phyloP scores from a whole-genome alignment of 2,329 filamentous ascomycete species.

The Falciphora oryzae region DNA sequence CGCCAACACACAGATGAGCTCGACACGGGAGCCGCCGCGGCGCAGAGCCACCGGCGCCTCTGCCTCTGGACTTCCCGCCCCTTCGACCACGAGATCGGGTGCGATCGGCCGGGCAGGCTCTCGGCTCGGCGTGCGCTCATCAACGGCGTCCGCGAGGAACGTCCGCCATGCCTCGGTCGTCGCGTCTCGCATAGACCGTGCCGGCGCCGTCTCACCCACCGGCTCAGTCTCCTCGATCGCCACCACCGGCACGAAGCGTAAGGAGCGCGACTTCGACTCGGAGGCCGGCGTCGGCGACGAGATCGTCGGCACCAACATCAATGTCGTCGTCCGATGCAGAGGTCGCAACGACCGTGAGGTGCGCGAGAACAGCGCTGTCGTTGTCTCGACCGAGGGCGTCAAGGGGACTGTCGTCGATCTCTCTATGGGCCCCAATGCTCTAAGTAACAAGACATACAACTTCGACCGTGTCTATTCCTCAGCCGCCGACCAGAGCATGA shows the following conservation, averaged over 20 bases:
- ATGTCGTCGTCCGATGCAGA: slow-evolving; percentile 91
- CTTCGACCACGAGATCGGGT: slow-evolving; percentile 15
- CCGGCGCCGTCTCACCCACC: slow-evolving; percentile 60
- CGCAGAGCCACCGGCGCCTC: slow-evolving; percentile 25
- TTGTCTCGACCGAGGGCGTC: slow-evolving; percentile 81
- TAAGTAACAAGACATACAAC: slow-evolving; percentile 93
- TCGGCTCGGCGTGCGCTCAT: slow-evolving; percentile 19
- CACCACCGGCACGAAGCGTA: slow-evolving; percentile 66
- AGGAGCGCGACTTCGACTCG: slow-evolving; percentile 75
- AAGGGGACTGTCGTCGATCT: slow-evolving; percentile 80
- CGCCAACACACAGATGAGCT: slow-evolving; percentile 11
- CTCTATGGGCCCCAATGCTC: slow-evolving; percentile 84
- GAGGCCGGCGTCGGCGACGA: slow-evolving; percentile 62
- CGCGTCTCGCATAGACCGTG: slow-evolving; percentile 27
- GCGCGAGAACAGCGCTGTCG: slow-evolving; percentile 88
- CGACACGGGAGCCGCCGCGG: slow-evolving; percentile 16
- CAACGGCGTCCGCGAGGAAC: slow-evolving; percentile 18
- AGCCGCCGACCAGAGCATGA: slow-evolving; percentile 85
- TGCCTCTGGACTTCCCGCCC: slow-evolving; percentile 2
- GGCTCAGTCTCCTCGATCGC: slow-evolving; percentile 59
- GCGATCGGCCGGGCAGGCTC: slow-evolving; percentile 23
- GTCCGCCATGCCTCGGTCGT: slow-evolving; percentile 15
- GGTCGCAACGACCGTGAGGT: slow-evolving; percentile 91
- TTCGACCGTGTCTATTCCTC: slow-evolving; percentile 98
- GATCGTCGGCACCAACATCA: slow-evolving; percentile 71